These are phyloP conservation scores for Lobosporangium transversale DNA, from an alignment of 192 early-diverging fungal species.

Conservation along the genomic window DNA sequence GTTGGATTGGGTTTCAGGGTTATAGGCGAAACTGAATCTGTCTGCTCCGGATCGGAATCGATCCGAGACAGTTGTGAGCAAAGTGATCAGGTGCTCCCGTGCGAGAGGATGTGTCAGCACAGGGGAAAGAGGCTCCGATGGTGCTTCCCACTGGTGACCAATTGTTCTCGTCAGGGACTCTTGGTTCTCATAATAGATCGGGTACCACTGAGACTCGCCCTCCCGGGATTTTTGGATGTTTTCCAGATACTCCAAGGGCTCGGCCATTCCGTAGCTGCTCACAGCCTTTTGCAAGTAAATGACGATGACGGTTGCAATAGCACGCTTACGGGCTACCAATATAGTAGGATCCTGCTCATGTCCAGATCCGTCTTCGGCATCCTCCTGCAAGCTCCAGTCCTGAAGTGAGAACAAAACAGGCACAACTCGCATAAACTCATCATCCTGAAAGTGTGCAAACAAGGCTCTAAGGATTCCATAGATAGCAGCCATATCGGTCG, in stretches of 20 bases:
- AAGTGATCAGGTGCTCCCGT: conserved; percentile 33
- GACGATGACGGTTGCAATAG: conserved; percentile 35
- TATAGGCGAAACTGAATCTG: conserved; percentile 15
- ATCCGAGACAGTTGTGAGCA: conserved; percentile 43
- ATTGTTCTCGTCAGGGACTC: conserved; percentile 17
- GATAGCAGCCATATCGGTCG: conserved; percentile 32
- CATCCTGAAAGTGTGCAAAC: conserved; percentile 43
- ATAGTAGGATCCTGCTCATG: not conserved
- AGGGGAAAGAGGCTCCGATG: conserved; percentile 26
- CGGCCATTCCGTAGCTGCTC: conserved; percentile 17
- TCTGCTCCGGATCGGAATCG: conserved; percentile 40
- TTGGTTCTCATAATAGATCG: conserved; percentile 33
- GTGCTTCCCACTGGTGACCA: conserved; percentile 21
- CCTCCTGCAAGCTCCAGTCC: conserved; percentile 39
- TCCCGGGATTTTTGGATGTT: conserved; percentile 37
- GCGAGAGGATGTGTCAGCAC: conserved; percentile 42
- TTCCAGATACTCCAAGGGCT: conserved; percentile 37
- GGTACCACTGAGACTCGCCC: conserved; percentile 37
- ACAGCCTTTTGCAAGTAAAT: conserved; percentile 42
- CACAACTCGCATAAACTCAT: conserved; percentile 43
- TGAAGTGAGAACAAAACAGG: conserved; percentile 46
- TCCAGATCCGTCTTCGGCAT: not conserved
- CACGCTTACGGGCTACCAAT: conserved; percentile 22
- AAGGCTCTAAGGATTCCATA: conserved; percentile 35
- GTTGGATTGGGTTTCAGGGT: conserved; percentile 12